Conservation (phyloP, 2,329 filamentous ascomycete species). For the Monascus ruber region DNA sequence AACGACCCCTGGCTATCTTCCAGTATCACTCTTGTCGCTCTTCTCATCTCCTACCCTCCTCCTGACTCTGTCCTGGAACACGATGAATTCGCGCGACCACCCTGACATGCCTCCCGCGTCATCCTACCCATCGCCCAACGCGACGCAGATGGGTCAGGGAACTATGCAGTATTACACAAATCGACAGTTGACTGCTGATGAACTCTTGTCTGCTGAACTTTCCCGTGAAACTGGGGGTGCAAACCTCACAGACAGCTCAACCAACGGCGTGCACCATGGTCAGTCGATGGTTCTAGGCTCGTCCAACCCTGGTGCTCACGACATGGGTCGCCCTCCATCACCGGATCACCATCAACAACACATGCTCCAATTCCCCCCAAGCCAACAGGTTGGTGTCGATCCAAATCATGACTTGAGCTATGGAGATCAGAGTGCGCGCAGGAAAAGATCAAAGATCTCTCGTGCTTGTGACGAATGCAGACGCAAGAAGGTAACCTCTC, state of each 20-base stretch:
- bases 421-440: constrained; percentile 52
- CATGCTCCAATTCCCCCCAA: constrained; percentile 32
- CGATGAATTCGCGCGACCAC: constrained; percentile 32
- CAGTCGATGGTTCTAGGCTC: constrained; percentile 30
- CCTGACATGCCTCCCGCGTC: constrained; percentile 31
- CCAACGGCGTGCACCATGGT: constrained; percentile 29
- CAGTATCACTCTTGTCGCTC: constrained; percentile 1
- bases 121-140: constrained; percentile 35
- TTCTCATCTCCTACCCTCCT: constrained; percentile 1
- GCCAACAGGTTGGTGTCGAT: constrained; percentile 34
- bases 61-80: neutral
- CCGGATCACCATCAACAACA: constrained; percentile 30
- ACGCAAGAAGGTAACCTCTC: constrained; percentile 55
- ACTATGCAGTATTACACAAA: constrained; percentile 33
- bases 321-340: constrained; percentile 26
- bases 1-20: constrained; percentile 9
- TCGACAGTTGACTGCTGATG: constrained; percentile 36
- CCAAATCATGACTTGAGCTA: constrained; percentile 39
- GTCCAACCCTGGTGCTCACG: constrained; percentile 21
- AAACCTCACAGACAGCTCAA: constrained; percentile 30
- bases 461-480: constrained; percentile 82
- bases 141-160: constrained; percentile 33
- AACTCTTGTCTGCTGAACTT: constrained; percentile 37
- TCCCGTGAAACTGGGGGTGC: constrained; percentile 35
- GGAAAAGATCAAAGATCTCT: constrained; percentile 77